phyloP scores from a whole-genome alignment of 2,329 filamentous ascomycete species.

The Trichothecium sympodiale region DNA sequence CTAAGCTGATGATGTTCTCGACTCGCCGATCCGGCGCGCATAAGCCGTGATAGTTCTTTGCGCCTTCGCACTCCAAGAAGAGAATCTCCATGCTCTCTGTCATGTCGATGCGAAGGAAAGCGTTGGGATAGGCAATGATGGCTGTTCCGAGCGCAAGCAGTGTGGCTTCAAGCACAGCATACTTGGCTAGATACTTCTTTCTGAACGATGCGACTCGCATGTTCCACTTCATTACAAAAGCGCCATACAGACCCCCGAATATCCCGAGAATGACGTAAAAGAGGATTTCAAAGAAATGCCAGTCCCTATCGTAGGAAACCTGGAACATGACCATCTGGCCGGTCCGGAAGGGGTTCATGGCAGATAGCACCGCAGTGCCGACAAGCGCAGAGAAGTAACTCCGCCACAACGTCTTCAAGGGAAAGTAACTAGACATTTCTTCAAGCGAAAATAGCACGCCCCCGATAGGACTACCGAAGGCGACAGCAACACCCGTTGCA shows the following conservation, averaged over 20 bases:
- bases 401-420: constrained; percentile 93
- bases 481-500: constrained; percentile 88
- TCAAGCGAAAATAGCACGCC: constrained; percentile 94
- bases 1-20: constrained; percentile 67
- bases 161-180: constrained; percentile 78
- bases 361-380: constrained; percentile 81
- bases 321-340: constrained; percentile 99
- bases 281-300: constrained; percentile 94
- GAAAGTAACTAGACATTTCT: constrained; percentile 95
- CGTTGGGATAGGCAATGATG: constrained; percentile 92
- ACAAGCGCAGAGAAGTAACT: constrained; percentile 97
- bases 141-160: constrained; percentile 75
- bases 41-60: constrained; percentile 77
- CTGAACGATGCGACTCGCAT: constrained; percentile 81
- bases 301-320: constrained; percentile 86
- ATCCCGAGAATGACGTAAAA: constrained; percentile 88
- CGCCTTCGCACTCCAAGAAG: constrained; percentile 85
- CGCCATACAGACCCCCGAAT: constrained; percentile 90
- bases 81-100: constrained; percentile 98
- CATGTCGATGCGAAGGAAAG: constrained; percentile 94
- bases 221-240: constrained; percentile 98
- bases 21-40: constrained; percentile 71
- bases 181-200: constrained; percentile 79
- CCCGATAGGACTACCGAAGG: constrained; percentile 94
- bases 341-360: constrained; percentile 95